Conservation (phyloP, 2,329 filamentous ascomycete genomes). For the Talaromyces sp. region DNA sequence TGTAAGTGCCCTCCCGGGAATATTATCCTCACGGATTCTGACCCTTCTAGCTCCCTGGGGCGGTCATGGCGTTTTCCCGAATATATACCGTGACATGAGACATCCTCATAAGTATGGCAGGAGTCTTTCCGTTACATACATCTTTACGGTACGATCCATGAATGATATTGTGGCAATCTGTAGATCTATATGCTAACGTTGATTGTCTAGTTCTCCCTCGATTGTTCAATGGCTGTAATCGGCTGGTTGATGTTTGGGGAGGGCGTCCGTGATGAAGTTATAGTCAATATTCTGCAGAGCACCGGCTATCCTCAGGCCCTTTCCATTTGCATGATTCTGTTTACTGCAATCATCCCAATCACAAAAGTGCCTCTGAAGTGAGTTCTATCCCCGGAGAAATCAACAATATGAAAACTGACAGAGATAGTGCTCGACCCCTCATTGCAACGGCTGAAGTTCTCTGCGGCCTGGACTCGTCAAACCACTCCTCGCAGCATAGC, state of each 20-base stretch:
- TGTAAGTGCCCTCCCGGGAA: constrained; percentile 43
- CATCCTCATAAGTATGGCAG: constrained; percentile 78
- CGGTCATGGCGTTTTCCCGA: constrained; percentile 76
- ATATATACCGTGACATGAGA: constrained; percentile 75
- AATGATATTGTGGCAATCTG: neutral
- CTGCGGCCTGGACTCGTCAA: constrained; percentile 65
- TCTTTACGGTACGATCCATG: constrained; percentile 64
- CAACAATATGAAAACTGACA: constrained; percentile 24
- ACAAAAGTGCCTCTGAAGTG: constrained; percentile 89
- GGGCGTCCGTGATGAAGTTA: constrained; percentile 81
- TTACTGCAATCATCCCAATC: constrained; percentile 87
- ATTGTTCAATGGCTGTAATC: constrained; percentile 75
- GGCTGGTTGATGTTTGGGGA: constrained; percentile 96
- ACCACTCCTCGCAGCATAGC: constrained; percentile 31
- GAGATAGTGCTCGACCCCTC: constrained; percentile 69
- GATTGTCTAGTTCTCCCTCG: constrained; percentile 65
- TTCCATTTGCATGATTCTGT: constrained; percentile 77
- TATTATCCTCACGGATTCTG: constrained; percentile 13
- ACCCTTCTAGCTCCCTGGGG: constrained; percentile 60
- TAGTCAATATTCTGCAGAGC: constrained; percentile 78
- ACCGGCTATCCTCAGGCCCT: constrained; percentile 70
- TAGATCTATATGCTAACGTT: neutral
- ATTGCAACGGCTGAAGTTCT: constrained; percentile 81
- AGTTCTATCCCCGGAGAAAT: constrained; percentile 24
- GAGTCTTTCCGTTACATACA: constrained; percentile 76